A percentile compares a stretch with the other conserved stretches of the same genome.
phyloP scores from a whole-genome alignment of 192 early-diverging fungal species.

The Funneliformis mosseae region DNA sequence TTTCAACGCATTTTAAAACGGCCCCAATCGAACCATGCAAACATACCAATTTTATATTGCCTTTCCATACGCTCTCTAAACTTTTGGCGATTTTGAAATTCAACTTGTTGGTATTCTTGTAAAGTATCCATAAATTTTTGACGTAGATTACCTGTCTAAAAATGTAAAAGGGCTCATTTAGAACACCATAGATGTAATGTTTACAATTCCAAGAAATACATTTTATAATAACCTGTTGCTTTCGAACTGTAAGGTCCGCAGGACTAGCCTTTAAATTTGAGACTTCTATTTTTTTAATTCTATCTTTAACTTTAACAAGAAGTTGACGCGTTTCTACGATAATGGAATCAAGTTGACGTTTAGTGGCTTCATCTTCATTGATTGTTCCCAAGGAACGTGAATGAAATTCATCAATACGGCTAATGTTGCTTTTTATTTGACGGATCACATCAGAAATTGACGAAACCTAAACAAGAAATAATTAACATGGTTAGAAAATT shows the following conservation, averaged over 20 bases:
- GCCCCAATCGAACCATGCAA: background rate
- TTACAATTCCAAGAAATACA: background rate
- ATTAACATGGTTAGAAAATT: background rate
- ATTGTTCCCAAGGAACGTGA: constrained; percentile 42
- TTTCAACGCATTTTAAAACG: background rate
- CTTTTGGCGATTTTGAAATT: constrained; percentile 80
- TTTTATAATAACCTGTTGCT: constrained; percentile 27
- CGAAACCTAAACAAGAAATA: constrained; percentile 26
- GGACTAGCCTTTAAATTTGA: constrained; percentile 21
- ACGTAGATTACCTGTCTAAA: constrained; percentile 53
- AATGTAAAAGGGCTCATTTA: constrained; percentile 31
- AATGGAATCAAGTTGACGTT: constrained; percentile 42
- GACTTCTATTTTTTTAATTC: constrained; percentile 44
- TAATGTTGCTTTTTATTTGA: constrained; percentile 38
- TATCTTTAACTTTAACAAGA: constrained; percentile 47
- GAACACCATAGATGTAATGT: background rate
- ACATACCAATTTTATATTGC: constrained; percentile 80
- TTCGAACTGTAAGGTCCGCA: constrained; percentile 17
- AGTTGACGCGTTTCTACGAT: constrained; percentile 41
- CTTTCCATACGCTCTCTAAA: constrained; percentile 82
- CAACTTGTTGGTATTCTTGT: constrained; percentile 77
- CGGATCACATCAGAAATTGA: constrained; percentile 31
- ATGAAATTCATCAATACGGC: constrained; percentile 42
- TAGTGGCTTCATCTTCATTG: constrained; percentile 38
- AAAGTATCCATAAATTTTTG: constrained; percentile 67